A percentile compares a stretch with the other conserved stretches of the same genome.
These are phyloP conservation scores for Pseudonitzschia multiseries DNA, from an alignment of 108 stramenopile genomes.

Conservation along the genomic window DNA sequence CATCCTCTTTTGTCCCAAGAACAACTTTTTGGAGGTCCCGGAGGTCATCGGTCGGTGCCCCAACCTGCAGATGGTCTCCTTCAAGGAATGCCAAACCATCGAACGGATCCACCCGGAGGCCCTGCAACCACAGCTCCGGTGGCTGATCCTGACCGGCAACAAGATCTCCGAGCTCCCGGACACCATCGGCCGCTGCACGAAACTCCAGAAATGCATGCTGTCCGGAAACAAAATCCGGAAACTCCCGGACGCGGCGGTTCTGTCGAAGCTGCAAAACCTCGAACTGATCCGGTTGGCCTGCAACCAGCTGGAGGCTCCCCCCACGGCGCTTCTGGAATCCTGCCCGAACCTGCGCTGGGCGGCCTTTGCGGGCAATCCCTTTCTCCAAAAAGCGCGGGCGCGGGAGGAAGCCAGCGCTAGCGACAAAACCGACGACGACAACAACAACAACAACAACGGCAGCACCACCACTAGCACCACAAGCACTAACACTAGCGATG, in stretches of 20 bases:
- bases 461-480: too few species aligned
- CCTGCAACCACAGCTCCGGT: conserved; percentile 54
- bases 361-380: conserved; percentile 62
- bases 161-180: conserved; percentile 39
- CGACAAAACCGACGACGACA: conserved; percentile 2
- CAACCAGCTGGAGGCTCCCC: conserved; percentile 47
- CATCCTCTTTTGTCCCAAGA: conserved; percentile 65
- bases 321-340: conserved; percentile 39
- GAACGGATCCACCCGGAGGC: conserved; percentile 52
- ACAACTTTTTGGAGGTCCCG: conserved; percentile 57
- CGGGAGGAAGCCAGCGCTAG: not conserved
- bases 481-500: too few species aligned
- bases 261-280: conserved; percentile 39
- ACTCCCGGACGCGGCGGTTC: conserved; percentile 31
- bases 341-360: conserved; percentile 47
- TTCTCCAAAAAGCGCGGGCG: conserved; percentile 15
- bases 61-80: conserved; percentile 67
- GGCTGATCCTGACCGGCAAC: conserved; percentile 74
- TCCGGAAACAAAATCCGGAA: conserved; percentile 43
- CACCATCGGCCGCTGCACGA: conserved; percentile 54
- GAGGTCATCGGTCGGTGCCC: conserved; percentile 49
- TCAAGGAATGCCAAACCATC: conserved; percentile 54
- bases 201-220: conserved; percentile 68
- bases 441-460: too few species aligned
- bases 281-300: conserved; percentile 65